Evolutionary conservation across 345 rosid species (phyloP).

Genomic region (Stellera chamaejasme): DNA sequence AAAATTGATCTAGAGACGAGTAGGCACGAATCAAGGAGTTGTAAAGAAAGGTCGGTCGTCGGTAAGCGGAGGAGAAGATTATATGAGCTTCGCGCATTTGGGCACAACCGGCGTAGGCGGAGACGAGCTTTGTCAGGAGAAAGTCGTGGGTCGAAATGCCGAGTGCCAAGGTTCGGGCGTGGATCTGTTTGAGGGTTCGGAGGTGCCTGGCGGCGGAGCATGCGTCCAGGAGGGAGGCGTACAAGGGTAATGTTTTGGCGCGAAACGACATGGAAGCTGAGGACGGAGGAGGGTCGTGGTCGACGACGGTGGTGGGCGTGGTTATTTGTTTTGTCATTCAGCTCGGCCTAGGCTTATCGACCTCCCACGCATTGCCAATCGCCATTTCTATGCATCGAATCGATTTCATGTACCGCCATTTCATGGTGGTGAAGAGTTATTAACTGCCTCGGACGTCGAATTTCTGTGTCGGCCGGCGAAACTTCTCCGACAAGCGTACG

Average conservation of each 20-base stretch:
- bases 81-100: constrained; percentile 23
- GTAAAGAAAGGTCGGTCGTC: constrained; percentile 26
- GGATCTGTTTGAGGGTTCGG: constrained; percentile 17
- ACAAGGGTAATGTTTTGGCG: constrained; percentile 9
- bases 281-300: too few species aligned
- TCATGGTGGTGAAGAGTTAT: too few species aligned
- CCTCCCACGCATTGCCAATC: too few species aligned
- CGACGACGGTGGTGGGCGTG: too few species aligned
- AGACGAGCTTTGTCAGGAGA: constrained; percentile 25
- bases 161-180: constrained; percentile 18
- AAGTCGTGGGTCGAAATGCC: constrained; percentile 18
- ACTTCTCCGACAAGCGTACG: too few species aligned
- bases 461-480: too few species aligned
- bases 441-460: too few species aligned
- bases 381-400: too few species aligned
- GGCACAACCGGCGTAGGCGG: constrained; percentile 27
- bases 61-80: constrained; percentile 25
- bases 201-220: constrained; percentile 14
- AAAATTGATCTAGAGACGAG: constrained; percentile 22
- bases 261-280: too few species aligned
- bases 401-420: too few species aligned
- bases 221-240: constrained; percentile 16
- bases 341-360: too few species aligned
- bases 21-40: constrained; percentile 30
- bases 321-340: too few species aligned